Conservation (phyloP, 2,329 filamentous ascomycete species). For the Alternaria arbusti region DNA sequence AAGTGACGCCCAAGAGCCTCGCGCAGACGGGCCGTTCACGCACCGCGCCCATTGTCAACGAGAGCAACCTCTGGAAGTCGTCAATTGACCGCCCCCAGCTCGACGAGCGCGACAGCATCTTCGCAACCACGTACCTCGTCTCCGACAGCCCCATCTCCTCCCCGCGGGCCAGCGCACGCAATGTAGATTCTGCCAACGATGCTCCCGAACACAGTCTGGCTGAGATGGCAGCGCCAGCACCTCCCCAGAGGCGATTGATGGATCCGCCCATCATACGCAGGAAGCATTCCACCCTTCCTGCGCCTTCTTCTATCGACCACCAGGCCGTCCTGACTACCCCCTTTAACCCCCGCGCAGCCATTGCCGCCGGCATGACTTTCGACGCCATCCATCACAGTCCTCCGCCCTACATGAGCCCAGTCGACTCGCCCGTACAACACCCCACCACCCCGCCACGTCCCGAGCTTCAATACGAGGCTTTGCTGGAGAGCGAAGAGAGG, state of each 20-base stretch:
- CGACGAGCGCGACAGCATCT: slow-evolving; percentile 68
- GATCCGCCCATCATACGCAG: slow-evolving; percentile 41
- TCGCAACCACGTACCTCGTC: slow-evolving; percentile 65
- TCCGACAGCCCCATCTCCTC: slow-evolving; percentile 56
- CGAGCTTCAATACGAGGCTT: slow-evolving; percentile 31
- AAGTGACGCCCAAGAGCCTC: slow-evolving; percentile 43
- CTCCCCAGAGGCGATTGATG: slow-evolving; percentile 42
- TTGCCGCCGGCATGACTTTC: slow-evolving; percentile 28
- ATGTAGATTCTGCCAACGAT: slow-evolving; percentile 30
- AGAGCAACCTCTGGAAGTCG: slow-evolving; percentile 43
- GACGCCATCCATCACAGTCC: slow-evolving; percentile 36
- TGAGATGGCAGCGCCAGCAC: slow-evolving; percentile 39
- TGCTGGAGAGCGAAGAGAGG: slow-evolving; percentile 49
- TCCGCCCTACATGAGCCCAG: slow-evolving; percentile 47
- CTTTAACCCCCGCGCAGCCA: slow-evolving; percentile 37
- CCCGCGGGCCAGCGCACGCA: slow-evolving; percentile 40
- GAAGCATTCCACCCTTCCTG: slow-evolving; percentile 33
- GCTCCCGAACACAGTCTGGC: slow-evolving; percentile 32
- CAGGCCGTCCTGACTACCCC: slow-evolving; percentile 41
- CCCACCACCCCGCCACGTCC: slow-evolving; percentile 38
- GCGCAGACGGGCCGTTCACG: slow-evolving; percentile 48
- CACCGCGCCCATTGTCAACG: slow-evolving; percentile 44
- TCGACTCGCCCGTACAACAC: slow-evolving; percentile 44
- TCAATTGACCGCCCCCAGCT: slow-evolving; percentile 58
- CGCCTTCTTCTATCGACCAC: slow-evolving; percentile 36